Evolutionary conservation across 495 filamentous ascomycete genomes (phyloP).

Genomic region (Cryomyces minteri): DNA sequence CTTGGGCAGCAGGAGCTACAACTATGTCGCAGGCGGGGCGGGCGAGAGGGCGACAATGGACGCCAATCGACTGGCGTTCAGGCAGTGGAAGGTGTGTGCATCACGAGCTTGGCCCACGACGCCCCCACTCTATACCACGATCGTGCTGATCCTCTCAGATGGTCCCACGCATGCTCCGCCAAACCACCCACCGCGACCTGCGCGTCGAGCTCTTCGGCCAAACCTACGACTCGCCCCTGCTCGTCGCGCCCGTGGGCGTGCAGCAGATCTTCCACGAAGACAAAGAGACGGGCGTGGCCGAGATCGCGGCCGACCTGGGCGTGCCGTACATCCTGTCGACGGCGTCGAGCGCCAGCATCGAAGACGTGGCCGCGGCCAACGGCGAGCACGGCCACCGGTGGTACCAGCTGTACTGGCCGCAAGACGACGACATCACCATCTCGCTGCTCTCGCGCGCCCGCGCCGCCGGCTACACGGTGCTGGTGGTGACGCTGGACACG

Average conservation of each 20-base stretch:
- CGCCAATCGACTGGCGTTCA: conserved; percentile 43
- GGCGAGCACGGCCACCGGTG: conserved; percentile 20
- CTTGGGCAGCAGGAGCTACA: conserved; percentile 26
- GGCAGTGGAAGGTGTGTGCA: conserved; percentile 36
- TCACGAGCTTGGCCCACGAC: background rate
- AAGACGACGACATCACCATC: conserved; percentile 35
- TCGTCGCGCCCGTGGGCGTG: conserved; percentile 18
- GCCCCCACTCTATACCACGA: background rate
- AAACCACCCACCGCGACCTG: conserved; percentile 20
- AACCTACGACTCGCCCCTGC: conserved; percentile 10
- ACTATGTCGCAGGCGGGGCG: conserved; percentile 43
- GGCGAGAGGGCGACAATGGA: conserved; percentile 48
- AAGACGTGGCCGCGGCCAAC: conserved; percentile 25
- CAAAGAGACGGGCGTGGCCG: conserved; percentile 29
- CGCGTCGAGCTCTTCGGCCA: conserved; percentile 12
- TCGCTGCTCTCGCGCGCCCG: conserved; percentile 44
- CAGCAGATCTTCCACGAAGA: conserved; percentile 15
- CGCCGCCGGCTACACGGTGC: conserved; percentile 31
- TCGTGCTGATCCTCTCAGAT: background rate
- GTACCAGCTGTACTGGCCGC: conserved; percentile 58
- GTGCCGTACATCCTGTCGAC: conserved; percentile 36
- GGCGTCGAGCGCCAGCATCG: conserved; percentile 22
- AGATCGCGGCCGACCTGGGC: conserved; percentile 30
- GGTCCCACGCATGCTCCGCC: conserved; percentile 17
- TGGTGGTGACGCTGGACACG: conserved; percentile 47